Evolutionary conservation across 1,139 yeast species (phyloP), one percentile per base, ranked within the genome.

Genomic region (Nadsonia starkeyi-henricii): DNA sequence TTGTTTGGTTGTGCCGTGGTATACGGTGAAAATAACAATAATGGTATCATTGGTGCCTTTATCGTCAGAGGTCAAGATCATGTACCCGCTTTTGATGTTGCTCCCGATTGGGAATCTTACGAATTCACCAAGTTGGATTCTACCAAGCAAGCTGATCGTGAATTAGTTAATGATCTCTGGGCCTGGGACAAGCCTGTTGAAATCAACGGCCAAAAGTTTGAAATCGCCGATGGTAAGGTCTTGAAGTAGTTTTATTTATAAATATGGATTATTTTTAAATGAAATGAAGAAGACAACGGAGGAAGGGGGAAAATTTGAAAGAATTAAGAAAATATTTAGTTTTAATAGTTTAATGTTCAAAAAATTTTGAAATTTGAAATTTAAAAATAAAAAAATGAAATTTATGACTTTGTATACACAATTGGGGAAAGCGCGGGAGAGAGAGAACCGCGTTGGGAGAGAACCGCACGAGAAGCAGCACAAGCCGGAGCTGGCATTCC

Each of bases 81-180:
- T 66, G 77, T 59, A 52, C 95, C 96, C 67, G 98, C 96, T 56
- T 88, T 91, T 65, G 85, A 91, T 58, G 97, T 91, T 69, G 99
- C 98, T 65, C 97, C 99, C 71, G 99, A 91, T 74, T 88, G 95
- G 95, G 98, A 91, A 74, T 81, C 89, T 42, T 83, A 80, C 72
- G 65, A 65, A 53, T 81, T 73, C 78, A 67, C 75, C 63, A 75
- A 78, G 72, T 72, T 83, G 61, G 91, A 83, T 64, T 71, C 81
- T 51, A 59, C 83, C 61, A 78, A 76, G 60, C 75, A 75, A 53
- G 85, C 74, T 62, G 85, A 78, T 73, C 79, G 73, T 69, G 81
- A 69, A 54, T 79, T 80, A 62, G 68, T 84, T 58, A 74, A 79
- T 66, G 79, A 81, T 75, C 70, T 81, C 74, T 81, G 86, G 81